Base-by-base conservation (phyloP, 768 basidiomycete species). In the Rhodotorula taiwanensis region DNA sequence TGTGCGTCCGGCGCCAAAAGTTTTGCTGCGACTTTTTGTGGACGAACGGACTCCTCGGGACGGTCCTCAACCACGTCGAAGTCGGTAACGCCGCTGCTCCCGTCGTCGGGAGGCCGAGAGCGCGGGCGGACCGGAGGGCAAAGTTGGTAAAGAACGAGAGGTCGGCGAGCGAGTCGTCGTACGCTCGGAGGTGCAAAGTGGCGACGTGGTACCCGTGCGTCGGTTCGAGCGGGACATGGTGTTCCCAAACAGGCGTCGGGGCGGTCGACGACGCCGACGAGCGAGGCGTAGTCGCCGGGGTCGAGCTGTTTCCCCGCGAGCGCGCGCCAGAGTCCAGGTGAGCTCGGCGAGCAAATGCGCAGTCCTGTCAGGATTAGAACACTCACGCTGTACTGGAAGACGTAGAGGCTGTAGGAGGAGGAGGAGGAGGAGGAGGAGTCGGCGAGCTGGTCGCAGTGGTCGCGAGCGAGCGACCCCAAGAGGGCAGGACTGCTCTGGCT, bases 11-110 rank as follows among this genome's bases (percentile, higher is more conserved):
- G 31, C 89, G 79, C 75, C 91, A 86, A 75, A 94, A 98, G 77
- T 97, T 98, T 79, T 98, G 92, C 76, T 97, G 92, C 23, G 82
- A 79, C 77, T 94, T 95, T 74, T 98, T 98, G 76, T 93, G 86
- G 9, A 83, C 85, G 74, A 98, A 98, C 15, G 94, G 93, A 6
- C 83, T 82, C 41, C 86, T 83, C 14, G 81, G 80, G 23, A 95
- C 92, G 0, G 94, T 95, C 85, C 88, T 89, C 15, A 95, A 78
- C 8, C 81, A 79, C 49, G 88, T 86, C 67, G 85, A 79, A 4
- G 82, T 88, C 0, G 90, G 91, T 0, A 94, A 82, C 7, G 77
- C 76, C 20, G 80, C 80, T 16, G 84, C 79, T 23, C 80, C 79
- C 5, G 88, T 85, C 39, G 81, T 79, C 2, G 92, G 89, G 48